Conservation (phyloP, 2,329 filamentous ascomycete genomes). For the Fusarium chlamydosporum region DNA sequence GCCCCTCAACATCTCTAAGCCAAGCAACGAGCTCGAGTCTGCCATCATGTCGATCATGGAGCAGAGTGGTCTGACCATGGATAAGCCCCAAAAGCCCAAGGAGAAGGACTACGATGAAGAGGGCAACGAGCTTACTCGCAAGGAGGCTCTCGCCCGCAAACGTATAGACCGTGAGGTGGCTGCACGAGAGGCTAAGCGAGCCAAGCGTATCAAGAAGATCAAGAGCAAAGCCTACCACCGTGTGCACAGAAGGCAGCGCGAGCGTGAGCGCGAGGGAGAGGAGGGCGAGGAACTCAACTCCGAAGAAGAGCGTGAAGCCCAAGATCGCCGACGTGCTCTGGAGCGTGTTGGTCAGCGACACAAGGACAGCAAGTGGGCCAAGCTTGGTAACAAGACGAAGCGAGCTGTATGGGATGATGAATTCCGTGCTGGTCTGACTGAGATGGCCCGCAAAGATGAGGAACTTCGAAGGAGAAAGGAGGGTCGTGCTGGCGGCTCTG, state of each 20-base stretch:
- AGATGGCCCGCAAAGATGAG: constrained; percentile 86
- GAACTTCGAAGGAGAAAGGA: constrained; percentile 85
- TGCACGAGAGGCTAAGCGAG: constrained; percentile 88
- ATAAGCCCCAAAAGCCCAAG: constrained; percentile 61
- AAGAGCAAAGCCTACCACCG: constrained; percentile 97
- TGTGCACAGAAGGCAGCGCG: constrained; percentile 83
- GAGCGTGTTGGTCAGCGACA: constrained; percentile 89
- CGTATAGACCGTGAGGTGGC: constrained; percentile 86
- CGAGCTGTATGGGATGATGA: constrained; percentile 91
- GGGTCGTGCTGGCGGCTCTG: constrained; percentile 69
- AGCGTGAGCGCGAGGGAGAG: constrained; percentile 68
- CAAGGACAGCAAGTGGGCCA: constrained; percentile 92
- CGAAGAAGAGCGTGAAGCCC: constrained; percentile 73
- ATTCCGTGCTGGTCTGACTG: constrained; percentile 80
- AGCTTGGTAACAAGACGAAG: constrained; percentile 82
- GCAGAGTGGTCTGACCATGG: constrained; percentile 81
- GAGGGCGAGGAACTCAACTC: constrained; percentile 74
- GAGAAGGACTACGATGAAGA: constrained; percentile 77
- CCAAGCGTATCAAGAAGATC: constrained; percentile 97
- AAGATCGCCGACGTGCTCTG: constrained; percentile 82
- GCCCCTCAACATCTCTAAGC: constrained; percentile 72
- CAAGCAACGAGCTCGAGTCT: constrained; percentile 85
- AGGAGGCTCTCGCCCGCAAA: constrained; percentile 79
- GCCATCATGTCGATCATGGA: constrained; percentile 91
- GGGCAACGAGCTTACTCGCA: constrained; percentile 78